A percentile compares a stretch with the other conserved stretches of the same genome.
Conservation (phyloP, 495 filamentous ascomycete species). For the Chaetomium tenue region DNA sequence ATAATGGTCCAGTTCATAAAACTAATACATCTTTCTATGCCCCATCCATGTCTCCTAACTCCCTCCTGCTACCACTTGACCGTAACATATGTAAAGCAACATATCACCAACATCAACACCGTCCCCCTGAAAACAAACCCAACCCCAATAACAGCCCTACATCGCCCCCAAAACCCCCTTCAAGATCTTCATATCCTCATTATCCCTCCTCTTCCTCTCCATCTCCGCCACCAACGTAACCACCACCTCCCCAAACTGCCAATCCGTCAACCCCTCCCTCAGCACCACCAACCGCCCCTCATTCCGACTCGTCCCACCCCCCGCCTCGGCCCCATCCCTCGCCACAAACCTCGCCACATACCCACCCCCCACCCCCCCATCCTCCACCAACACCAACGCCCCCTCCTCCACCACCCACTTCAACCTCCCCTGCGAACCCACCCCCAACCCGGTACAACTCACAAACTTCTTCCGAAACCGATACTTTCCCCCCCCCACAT, state of each 20-base stretch:
- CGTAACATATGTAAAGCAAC: no score
- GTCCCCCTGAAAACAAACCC: not conserved
- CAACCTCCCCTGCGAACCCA: not conserved
- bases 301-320: not conserved
- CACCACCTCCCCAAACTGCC: constrained; percentile 21
- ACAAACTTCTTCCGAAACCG: constrained; percentile 12
- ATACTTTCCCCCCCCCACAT: not conserved
- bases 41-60: no score
- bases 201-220: constrained; percentile 23
- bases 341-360: not conserved
- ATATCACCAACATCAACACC: no score
- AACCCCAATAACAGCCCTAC: not conserved
- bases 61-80: no score
- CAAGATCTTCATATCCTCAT: constrained; percentile 12
- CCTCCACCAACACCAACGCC: not conserved
- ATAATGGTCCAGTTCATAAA: no score
- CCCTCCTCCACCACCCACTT: constrained; percentile 2
- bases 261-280: constrained; percentile 3
- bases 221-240: constrained; percentile 22
- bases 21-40: no score
- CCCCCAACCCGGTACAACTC: not conserved
- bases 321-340: not conserved
- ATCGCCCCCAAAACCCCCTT: not conserved
- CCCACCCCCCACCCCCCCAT: constrained; percentile 2
- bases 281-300: constrained; percentile 10